These are phyloP conservation scores for Lindgomyces ingoldianus DNA, from an alignment of 495 filamentous ascomycete genomes.

Conservation along the genomic window DNA sequence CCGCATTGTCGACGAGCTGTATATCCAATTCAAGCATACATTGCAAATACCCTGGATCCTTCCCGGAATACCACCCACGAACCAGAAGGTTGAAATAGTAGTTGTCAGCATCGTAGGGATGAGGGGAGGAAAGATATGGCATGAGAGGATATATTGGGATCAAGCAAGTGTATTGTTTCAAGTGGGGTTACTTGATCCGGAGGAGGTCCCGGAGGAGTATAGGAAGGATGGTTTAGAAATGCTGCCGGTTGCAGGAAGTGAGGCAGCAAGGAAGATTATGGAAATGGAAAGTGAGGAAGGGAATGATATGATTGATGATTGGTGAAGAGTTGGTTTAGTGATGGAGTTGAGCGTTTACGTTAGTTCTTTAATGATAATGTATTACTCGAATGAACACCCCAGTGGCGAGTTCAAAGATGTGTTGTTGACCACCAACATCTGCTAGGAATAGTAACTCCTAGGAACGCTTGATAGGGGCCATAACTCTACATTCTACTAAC, in stretches of 20 bases:
- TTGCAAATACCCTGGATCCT: slow-evolving; percentile 76
- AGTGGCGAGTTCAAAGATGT: too few relatives aligned
- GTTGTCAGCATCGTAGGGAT: slow-evolving; percentile 75
- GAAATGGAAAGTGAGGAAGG: slow-evolving; percentile 61
- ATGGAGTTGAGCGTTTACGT: too few relatives aligned
- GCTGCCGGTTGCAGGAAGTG: slow-evolving; percentile 70
- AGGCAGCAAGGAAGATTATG: slow-evolving; percentile 66
- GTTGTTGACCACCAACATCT: too few relatives aligned
- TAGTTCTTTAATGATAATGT: neutral
- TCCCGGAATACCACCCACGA: slow-evolving; percentile 73
- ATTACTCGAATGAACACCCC: too few relatives aligned
- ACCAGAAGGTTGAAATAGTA: slow-evolving; percentile 65
- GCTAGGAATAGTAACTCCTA: too few relatives aligned
- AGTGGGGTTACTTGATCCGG: slow-evolving; percentile 70
- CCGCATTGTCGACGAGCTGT: slow-evolving; percentile 63
- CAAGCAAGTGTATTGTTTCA: slow-evolving; percentile 79
- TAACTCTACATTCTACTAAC: too few relatives aligned
- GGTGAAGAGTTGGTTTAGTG: slow-evolving; percentile 46
- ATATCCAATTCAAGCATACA: slow-evolving; percentile 68
- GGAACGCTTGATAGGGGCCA: too few relatives aligned
- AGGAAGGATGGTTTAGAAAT: slow-evolving; percentile 55
- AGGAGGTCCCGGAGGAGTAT: slow-evolving; percentile 50
- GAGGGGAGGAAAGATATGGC: slow-evolving; percentile 70
- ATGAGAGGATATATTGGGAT: slow-evolving; percentile 85
- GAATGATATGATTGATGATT: slow-evolving; percentile 66